Percentiles rank a stretch among this genome's conserved stretches.
phyloP scores from a whole-genome alignment of 768 basidiomycete species.

The Phylloporus scabripes region DNA sequence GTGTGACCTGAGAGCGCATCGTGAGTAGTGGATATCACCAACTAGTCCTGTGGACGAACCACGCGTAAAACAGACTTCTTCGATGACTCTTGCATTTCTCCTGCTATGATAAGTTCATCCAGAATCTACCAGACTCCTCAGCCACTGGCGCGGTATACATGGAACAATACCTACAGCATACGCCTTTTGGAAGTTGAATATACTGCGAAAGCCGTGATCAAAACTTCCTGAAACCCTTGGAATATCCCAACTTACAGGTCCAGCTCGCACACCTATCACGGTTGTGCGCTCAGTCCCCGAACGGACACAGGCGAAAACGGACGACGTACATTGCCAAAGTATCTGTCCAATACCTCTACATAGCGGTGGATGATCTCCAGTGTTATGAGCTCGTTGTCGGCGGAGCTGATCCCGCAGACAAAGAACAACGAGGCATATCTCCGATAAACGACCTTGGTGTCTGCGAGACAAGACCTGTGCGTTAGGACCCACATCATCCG shows the following conservation, averaged over 20 bases:
- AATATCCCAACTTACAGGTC: slow-evolving; percentile 60
- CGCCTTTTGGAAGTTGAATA: slow-evolving; percentile 97
- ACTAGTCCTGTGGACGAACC: slow-evolving; percentile 27
- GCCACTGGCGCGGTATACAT: background rate
- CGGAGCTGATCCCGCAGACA: slow-evolving; percentile 75
- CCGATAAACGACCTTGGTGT: slow-evolving; percentile 87
- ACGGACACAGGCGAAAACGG: background rate
- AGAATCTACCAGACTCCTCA: slow-evolving; percentile 50
- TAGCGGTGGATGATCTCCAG: slow-evolving; percentile 93
- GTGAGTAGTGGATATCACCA: slow-evolving; percentile 11
- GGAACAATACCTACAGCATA: slow-evolving; percentile 55
- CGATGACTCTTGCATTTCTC: slow-evolving; percentile 91
- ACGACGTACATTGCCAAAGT: slow-evolving; percentile 42
- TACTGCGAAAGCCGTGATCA: slow-evolving; percentile 43
- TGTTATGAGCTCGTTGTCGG: slow-evolving; percentile 88
- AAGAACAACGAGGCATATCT: slow-evolving; percentile 97
- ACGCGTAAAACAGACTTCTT: slow-evolving; percentile 64
- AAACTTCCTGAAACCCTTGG: background rate
- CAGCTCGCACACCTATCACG: slow-evolving; percentile 73
- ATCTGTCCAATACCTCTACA: slow-evolving; percentile 78
- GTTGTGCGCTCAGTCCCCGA: background rate
- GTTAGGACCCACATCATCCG: background rate
- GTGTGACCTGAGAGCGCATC: slow-evolving; percentile 56
- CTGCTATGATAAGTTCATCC: slow-evolving; percentile 90
- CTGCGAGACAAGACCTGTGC: slow-evolving; percentile 31